Conservation (phyloP, 805 yeast genomes). For the Crinitomyces ghanaensis region DNA sequence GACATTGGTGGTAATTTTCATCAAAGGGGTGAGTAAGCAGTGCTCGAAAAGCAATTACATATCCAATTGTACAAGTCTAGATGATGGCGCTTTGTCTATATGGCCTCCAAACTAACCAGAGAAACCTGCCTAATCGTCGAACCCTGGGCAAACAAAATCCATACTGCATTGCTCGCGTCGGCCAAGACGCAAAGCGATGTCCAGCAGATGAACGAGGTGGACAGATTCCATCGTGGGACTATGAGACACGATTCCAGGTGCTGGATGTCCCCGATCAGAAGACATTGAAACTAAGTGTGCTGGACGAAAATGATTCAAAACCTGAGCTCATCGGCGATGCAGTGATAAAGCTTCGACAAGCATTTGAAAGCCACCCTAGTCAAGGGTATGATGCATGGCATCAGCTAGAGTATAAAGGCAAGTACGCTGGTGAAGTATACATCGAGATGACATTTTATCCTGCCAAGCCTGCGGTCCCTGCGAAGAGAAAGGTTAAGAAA, state of each 20-base stretch:
- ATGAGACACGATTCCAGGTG: conserved; percentile 27
- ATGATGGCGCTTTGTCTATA: background rate
- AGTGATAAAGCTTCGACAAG: conserved; percentile 65
- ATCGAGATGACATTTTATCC: conserved; percentile 91
- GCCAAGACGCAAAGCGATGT: conserved; percentile 72
- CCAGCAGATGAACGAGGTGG: conserved; percentile 78
- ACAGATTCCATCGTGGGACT: conserved; percentile 82
- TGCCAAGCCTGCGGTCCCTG: conserved; percentile 19
- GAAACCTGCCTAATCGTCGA: conserved; percentile 75
- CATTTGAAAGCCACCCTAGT: conserved; percentile 49
- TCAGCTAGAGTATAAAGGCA: conserved; percentile 50
- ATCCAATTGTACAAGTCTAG: conserved; percentile 29
- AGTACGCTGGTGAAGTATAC: conserved; percentile 79
- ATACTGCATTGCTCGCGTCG: conserved; percentile 70
- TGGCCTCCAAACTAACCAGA: conserved; percentile 20
- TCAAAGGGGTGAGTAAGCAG: conserved; percentile 16
- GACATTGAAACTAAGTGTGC: conserved; percentile 54
- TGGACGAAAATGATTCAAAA: conserved; percentile 67
- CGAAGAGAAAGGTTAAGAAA: too few species aligned
- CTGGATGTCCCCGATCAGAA: conserved; percentile 33
- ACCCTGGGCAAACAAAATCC: conserved; percentile 92
- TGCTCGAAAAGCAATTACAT: too few species aligned
- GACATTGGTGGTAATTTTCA: conserved; percentile 58
- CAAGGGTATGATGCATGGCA: conserved; percentile 87
- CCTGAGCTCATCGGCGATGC: conserved; percentile 79